These are phyloP conservation scores for Coprinopsis sp. DNA, from an alignment of 768 basidiomycete genomes.

Conservation along the genomic window DNA sequence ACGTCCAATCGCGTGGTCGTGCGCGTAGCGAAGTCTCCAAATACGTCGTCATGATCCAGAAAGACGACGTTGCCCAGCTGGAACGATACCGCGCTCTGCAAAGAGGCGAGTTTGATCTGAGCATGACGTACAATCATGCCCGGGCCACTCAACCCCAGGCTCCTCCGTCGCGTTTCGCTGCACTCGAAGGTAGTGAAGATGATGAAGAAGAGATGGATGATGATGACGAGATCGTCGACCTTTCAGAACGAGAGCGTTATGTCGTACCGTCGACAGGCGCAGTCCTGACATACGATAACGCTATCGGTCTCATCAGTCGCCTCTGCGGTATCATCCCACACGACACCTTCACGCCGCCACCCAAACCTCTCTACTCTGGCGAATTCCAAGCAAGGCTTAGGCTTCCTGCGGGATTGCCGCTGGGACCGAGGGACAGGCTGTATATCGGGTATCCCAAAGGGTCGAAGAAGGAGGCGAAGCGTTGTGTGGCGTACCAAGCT, in stretches of 20 bases:
- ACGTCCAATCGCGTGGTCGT: conserved; percentile 85
- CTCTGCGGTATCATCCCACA: conserved; percentile 76
- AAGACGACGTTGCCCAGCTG: conserved; percentile 50
- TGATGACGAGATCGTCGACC: conserved; percentile 44
- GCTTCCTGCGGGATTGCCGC: conserved; percentile 64
- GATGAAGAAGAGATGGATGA: conserved; percentile 28
- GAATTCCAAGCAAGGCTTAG: conserved; percentile 54
- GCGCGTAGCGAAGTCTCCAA: conserved; percentile 73
- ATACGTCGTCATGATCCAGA: conserved; percentile 77
- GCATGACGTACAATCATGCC: conserved; percentile 55
- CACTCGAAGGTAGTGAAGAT: too few relatives aligned
- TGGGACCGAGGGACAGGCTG: conserved; percentile 47
- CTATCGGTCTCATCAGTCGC: conserved; percentile 64
- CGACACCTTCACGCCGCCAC: conserved; percentile 61
- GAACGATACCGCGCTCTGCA: conserved; percentile 55
- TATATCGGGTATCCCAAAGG: conserved; percentile 56
- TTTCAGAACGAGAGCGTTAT: conserved; percentile 67
- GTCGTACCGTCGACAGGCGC: conserved; percentile 71
- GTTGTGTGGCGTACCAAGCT: conserved; percentile 77
- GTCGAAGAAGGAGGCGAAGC: conserved; percentile 78
- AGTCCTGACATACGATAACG: conserved; percentile 71
- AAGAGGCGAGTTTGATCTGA: conserved; percentile 60
- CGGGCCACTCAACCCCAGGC: conserved; percentile 35
- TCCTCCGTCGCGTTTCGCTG: too few relatives aligned
- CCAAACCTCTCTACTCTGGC: conserved; percentile 57